Base-by-base conservation (phyloP, 2,329 filamentous ascomycete genomes). In the Aureobasidium sp. region DNA sequence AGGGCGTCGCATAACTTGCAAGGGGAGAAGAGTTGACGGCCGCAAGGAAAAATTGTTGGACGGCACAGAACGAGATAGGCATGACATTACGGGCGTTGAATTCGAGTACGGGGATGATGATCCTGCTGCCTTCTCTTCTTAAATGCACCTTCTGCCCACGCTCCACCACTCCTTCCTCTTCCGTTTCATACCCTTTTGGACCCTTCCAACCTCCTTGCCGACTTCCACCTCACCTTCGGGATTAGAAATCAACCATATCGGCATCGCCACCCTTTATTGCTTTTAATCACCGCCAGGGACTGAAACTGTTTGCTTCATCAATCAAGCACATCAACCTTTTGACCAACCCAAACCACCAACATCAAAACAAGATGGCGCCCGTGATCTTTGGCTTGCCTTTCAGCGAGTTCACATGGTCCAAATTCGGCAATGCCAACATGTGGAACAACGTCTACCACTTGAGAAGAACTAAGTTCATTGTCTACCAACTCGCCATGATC, bases 401-500 rank as follows among this genome's bases (percentile, higher is more conserved):
- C 61, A 72, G 73, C 56, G 81, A 84, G 66, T 81, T 84, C 68
- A 77, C 81, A 74, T 85, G 81, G 81, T 71, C 71, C 63, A 83
- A 83, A 68, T 84, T 85, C 76, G 80, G 79, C 64, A 77, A 72
- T 64, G 77, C 75, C n/a, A 78, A 84, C 69, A 85, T 85, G 82
- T 84, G 81, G 73, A 77, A 72, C 35, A 73, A 75, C 14, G 66
- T 67, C 24, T 84, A 82, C 67, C 81, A 85, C 69, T 71, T 82
- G 3, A 79, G 82, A 47, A 75, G 79, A 22, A 81, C 79, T 9
- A 84, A 83, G 67, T 84, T 85, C 75, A 78, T 83, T 64, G 77
- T 84, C 61, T 85, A 85, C 67, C 82, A 85, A 68, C 73, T 79
- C 61, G 82, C 82, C 64, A 81, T 84, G 80, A 82, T 85, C 54